A percentile compares a stretch with the other conserved stretches of the same genome.
These are phyloP conservation scores for Dentipellis fragilis DNA, from an alignment of 768 basidiomycete species.

Conservation along the genomic window DNA sequence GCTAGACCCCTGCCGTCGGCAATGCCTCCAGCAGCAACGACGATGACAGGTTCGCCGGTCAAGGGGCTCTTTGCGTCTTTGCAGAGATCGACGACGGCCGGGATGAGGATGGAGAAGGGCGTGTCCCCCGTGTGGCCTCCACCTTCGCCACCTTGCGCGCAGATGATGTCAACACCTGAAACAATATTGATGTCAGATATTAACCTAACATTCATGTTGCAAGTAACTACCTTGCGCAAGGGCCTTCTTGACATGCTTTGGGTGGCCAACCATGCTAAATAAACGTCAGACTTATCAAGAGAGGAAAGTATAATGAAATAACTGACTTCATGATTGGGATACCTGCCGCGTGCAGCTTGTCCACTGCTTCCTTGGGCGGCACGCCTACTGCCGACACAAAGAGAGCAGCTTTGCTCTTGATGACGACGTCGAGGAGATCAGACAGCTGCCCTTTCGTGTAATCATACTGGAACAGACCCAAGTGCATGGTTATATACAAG, in stretches of 20 bases:
- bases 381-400: slow-evolving; percentile 84
- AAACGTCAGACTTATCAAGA: not conserved
- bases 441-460: slow-evolving; percentile 73
- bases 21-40: slow-evolving; percentile 81
- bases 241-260: slow-evolving; percentile 75
- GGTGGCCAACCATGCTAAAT: slow-evolving; percentile 72
- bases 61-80: slow-evolving; percentile 58
- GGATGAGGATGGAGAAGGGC: slow-evolving; percentile 73
- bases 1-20: slow-evolving; percentile 78
- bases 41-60: slow-evolving; percentile 65
- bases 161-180: slow-evolving; percentile 79
- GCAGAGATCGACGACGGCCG: slow-evolving; percentile 74
- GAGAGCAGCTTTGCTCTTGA: slow-evolving; percentile 58
- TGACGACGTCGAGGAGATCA: slow-evolving; percentile 71
- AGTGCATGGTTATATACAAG: not conserved
- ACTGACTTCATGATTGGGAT: slow-evolving; percentile 82
- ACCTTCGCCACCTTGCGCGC: slow-evolving; percentile 82
- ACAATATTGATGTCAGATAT: not conserved
- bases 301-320: too few species aligned
- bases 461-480: slow-evolving; percentile 34
- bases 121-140: slow-evolving; percentile 85
- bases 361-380: slow-evolving; percentile 74
- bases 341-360: slow-evolving; percentile 68
- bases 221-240: slow-evolving; percentile 48
- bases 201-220: not conserved